Conservation (phyloP, 2,329 filamentous ascomycete genomes). For the Hymenoscyphus linearis region DNA sequence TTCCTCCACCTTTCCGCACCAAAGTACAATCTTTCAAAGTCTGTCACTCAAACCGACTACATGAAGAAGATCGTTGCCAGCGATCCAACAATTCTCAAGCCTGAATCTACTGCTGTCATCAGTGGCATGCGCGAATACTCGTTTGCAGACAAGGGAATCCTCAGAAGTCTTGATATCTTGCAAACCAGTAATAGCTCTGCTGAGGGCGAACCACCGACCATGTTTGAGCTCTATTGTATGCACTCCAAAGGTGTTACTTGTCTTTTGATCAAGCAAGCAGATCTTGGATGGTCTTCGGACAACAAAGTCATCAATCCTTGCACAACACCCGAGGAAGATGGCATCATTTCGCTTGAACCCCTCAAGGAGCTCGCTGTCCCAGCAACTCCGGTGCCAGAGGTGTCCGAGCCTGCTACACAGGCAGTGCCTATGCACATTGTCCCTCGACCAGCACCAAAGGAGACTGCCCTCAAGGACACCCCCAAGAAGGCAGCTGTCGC, state of each 20-base stretch:
- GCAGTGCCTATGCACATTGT: constrained; percentile 23
- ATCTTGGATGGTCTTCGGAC: constrained; percentile 86
- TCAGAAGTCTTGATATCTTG: constrained; percentile 87
- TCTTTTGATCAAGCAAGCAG: constrained; percentile 76
- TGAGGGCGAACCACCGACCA: constrained; percentile 58
- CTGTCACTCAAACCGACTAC: constrained; percentile 82
- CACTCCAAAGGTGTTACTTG: constrained; percentile 96
- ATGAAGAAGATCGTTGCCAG: constrained; percentile 71
- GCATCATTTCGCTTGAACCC: constrained; percentile 69
- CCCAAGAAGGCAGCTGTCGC: constrained; percentile 25
- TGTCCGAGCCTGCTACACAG: constrained; percentile 14
- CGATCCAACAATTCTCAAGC: constrained; percentile 69
- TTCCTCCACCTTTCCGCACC: constrained; percentile 94
- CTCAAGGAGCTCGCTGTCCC: constrained; percentile 39
- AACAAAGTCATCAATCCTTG: constrained; percentile 79
- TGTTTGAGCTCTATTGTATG: constrained; percentile 96
- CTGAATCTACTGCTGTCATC: constrained; percentile 94
- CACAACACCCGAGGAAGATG: constrained; percentile 64
- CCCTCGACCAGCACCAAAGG: constrained; percentile 26
- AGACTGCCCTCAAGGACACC: constrained; percentile 22
- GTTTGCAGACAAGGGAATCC: constrained; percentile 76
- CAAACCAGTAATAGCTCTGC: constrained; percentile 60
- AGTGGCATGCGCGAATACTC: constrained; percentile 95
- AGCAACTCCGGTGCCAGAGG: constrained; percentile 14
- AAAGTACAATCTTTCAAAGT: constrained; percentile 74